Percentiles rank a stretch among this genome's conserved stretches.
Evolutionary conservation across 805 yeast species (phyloP).

Genomic region (Kuraishia molischiana): DNA sequence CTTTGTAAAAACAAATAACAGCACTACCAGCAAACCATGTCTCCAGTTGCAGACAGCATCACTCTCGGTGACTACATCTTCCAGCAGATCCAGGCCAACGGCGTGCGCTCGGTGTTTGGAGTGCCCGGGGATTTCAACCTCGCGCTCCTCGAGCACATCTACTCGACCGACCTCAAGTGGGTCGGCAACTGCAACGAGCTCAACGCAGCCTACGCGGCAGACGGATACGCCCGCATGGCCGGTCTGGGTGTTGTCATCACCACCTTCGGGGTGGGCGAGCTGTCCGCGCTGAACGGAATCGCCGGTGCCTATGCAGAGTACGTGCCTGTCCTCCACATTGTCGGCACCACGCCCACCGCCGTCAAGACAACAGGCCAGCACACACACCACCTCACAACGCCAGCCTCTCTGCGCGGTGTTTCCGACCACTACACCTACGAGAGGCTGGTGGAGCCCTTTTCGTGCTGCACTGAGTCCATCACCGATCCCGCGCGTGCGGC

Average conservation of each 20-base stretch:
- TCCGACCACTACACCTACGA: constrained; percentile 65
- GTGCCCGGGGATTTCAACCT: constrained; percentile 57
- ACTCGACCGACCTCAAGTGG: constrained; percentile 21
- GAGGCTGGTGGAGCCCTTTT: constrained; percentile 44
- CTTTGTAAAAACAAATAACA: too few species aligned
- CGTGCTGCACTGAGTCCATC: constrained; percentile 47
- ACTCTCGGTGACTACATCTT: constrained; percentile 39
- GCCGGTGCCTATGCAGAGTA: constrained; percentile 39
- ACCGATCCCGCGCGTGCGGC: constrained; percentile 36
- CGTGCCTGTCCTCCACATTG: constrained; percentile 37
- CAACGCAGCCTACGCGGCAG: constrained; percentile 41
- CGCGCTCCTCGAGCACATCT: constrained; percentile 33
- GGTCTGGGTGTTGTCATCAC: constrained; percentile 31
- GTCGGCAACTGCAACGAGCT: constrained; percentile 41
- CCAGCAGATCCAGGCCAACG: constrained; percentile 30
- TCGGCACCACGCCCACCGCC: constrained; percentile 27
- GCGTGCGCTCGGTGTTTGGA: constrained; percentile 38
- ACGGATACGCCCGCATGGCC: constrained; percentile 29
- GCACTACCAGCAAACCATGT: too few species aligned
- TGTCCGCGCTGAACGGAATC: constrained; percentile 38
- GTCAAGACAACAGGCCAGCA: constrained; percentile 12
- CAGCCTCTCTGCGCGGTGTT: constrained; percentile 29
- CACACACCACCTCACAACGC: constrained; percentile 55
- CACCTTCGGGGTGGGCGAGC: constrained; percentile 43
- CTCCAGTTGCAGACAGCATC: constrained; percentile 15